Base-by-base conservation (phyloP, 345 rosid genomes). In the Arabidopsis arenosa region DNA sequence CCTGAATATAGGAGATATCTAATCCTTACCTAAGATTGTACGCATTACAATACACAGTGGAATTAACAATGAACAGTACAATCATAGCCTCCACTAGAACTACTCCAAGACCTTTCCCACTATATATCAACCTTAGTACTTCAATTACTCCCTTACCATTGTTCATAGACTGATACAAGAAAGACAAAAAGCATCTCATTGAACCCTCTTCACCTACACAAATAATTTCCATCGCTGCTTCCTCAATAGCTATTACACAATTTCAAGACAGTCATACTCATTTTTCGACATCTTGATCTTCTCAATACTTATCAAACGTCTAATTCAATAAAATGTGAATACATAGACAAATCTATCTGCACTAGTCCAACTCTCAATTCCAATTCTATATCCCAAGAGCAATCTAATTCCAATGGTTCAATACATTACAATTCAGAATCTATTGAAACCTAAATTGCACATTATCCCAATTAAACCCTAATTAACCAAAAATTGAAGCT, bases 391-490 rank as follows among this genome's bases (percentile, higher is more conserved):
- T 10, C 54, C 18, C 12, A 47, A 21, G 6, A 2, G 15, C 13
- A 30, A 54, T 33, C 56, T 41, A 32, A 64, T 56, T 44, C 37
- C 47, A 65, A 39, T 43, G 6, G 1, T 47, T 47, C 41, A 47
- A 13, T 61, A 28, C 18, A 45, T 28, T 33, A 15, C 13, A 49
- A 49, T 33, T 75, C 69, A 41, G 2, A 53, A 61, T 7, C 56
- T 10, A 21, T 0, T 14, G 68, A 69, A 35, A 2, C 47, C 9
- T n/a, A 56, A 6, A 17, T 40, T 7, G 56, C 17, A 1, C 30
- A 54, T 55, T 21, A 55, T 5, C 40, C 63, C 17, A 65, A 36
- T 23, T 23, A 77, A 76, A 74, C 76, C 83, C 79, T 72, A 83
- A 75, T 77, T 3, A 47, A 47, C 21, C 44, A 26, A 54, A 54